These are phyloP conservation scores for Termitomyces titanicus DNA, from an alignment of 768 basidiomycete species.

Conservation along the genomic window DNA sequence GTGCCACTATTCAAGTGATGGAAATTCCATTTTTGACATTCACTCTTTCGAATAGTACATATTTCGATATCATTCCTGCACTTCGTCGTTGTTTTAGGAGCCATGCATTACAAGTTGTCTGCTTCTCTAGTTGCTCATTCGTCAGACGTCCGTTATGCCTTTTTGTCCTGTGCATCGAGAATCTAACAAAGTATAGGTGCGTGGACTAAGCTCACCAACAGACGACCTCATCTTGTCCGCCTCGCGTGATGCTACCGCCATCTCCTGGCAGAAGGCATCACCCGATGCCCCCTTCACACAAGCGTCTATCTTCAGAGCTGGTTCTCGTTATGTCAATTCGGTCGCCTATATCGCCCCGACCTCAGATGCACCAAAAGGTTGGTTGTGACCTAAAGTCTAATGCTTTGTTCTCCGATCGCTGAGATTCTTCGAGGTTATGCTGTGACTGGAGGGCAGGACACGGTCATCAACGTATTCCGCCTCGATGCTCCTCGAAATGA, in stretches of 20 bases:
- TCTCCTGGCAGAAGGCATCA: conserved; percentile 70
- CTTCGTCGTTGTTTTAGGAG: background rate
- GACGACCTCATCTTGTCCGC: conserved; percentile 81
- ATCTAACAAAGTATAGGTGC: conserved; percentile 55
- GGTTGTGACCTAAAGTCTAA: conserved; percentile 23
- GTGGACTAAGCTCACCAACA: conserved; percentile 73
- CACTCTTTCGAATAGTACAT: no score
- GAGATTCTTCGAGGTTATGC: conserved; percentile 60
- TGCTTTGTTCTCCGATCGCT: conserved; percentile 15
- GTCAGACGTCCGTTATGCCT: conserved; percentile 57
- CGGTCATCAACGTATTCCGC: conserved; percentile 80
- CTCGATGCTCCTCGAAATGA: conserved; percentile 57
- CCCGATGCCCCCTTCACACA: conserved; percentile 48
- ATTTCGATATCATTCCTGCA: conserved; percentile 2
- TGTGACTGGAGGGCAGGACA: conserved; percentile 87
- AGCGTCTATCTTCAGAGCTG: conserved; percentile 54
- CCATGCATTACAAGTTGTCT: conserved; percentile 76
- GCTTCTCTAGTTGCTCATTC: conserved; percentile 68
- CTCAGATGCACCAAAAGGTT: conserved; percentile 67
- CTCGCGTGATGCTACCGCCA: conserved; percentile 89
- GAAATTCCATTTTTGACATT: conserved; percentile 25
- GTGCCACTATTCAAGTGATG: background rate
- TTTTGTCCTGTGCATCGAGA: conserved; percentile 8
- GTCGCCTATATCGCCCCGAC: conserved; percentile 75
- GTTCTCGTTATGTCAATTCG: conserved; percentile 77